These are phyloP conservation scores for Fusarium guadeloupense DNA, from an alignment of 2,329 filamentous ascomycete genomes.

Conservation along the genomic window DNA sequence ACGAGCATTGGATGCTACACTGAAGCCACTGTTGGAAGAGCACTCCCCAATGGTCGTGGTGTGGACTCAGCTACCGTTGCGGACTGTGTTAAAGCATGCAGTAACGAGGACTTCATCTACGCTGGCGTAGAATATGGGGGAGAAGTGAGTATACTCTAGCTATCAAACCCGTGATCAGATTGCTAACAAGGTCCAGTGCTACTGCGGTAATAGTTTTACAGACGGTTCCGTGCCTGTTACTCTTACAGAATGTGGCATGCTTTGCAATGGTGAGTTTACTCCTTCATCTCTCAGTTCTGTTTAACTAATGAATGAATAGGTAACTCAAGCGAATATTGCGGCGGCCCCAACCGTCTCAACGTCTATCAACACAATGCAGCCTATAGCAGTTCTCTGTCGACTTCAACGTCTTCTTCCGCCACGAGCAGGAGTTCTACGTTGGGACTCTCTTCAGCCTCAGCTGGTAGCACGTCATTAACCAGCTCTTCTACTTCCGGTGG, in stretches of 20 bases:
- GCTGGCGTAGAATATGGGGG: constrained; percentile 53
- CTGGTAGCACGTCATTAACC: background rate
- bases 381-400: constrained; percentile 4
- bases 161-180: fast-evolving
- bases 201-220: constrained; percentile 47
- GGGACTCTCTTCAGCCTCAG: too few species aligned
- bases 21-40: constrained; percentile 46
- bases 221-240: constrained; percentile 44
- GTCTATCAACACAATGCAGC: constrained; percentile 45
- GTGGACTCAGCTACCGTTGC: constrained; percentile 46
- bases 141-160: constrained; percentile 39
- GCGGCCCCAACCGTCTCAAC: constrained; percentile 48
- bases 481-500: background rate
- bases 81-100: constrained; percentile 48
- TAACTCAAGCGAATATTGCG: constrained; percentile 51
- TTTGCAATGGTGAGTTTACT: constrained; percentile 44
- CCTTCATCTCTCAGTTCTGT: fast-evolving
- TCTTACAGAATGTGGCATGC: constrained; percentile 47
- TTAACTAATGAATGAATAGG: constrained; percentile 23
- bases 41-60: constrained; percentile 42
- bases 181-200: constrained; percentile 40
- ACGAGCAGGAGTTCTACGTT: background rate
- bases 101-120: constrained; percentile 39
- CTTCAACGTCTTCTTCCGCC: background rate
- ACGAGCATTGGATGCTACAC: constrained; percentile 52